Percentiles rank a stretch among this genome's conserved stretches.
phyloP scores from a whole-genome alignment of 306 rosid genomes.

The Quercus glauca region DNA sequence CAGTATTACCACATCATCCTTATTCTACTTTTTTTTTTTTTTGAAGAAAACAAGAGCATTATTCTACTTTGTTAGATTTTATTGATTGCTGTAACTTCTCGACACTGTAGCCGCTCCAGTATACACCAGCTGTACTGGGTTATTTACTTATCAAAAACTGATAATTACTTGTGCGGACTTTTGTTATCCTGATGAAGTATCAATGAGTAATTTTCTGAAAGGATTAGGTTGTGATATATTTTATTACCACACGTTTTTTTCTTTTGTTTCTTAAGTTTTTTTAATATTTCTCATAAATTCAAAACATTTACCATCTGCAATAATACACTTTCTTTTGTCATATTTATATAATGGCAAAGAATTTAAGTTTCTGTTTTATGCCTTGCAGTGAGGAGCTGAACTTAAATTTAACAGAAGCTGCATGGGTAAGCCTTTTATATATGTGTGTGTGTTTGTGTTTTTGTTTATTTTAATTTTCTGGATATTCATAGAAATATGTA shows the following conservation, averaged over 20 bases:
- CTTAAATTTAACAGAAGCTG: constrained; percentile 90
- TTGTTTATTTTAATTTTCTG: constrained; percentile 1
- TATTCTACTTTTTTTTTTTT: too few species aligned
- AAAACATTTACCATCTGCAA: background rate
- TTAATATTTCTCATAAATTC: background rate
- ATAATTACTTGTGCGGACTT: background rate
- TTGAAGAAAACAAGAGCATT: too few species aligned
- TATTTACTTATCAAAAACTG: background rate
- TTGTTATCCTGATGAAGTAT: background rate
- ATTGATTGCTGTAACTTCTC: too few species aligned
- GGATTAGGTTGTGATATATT: background rate
- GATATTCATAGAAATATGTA: background rate
- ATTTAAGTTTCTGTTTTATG: constrained; percentile 29
- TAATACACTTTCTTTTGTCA: background rate
- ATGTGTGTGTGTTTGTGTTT: background rate
- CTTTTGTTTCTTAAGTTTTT: background rate
- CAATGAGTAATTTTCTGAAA: background rate
- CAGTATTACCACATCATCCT: too few species aligned
- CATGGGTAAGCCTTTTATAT: constrained; percentile 65
- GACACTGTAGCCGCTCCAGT: too few species aligned
- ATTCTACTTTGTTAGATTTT: too few species aligned
- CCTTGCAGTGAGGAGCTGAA: constrained; percentile 85
- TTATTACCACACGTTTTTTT: background rate
- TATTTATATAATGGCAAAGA: constrained; percentile 5
- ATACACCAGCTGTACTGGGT: too few species aligned